Evolutionary conservation across 164 flowering plant genomes (phyloP).

Genomic region (Nymphaea colorata): DNA sequence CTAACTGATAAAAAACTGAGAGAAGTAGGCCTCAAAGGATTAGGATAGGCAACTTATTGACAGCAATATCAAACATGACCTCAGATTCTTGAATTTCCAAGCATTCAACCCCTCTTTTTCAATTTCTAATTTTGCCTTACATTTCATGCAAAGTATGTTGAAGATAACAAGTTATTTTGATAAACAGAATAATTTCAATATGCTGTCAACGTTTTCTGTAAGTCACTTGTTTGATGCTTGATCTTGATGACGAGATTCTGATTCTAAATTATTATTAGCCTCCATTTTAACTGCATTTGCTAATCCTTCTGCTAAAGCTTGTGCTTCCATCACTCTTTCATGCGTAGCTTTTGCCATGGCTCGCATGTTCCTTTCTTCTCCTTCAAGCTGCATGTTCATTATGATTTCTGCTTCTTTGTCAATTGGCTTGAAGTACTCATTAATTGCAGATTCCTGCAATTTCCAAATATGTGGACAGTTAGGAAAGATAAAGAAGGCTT

Average conservation of each 20-base stretch:
- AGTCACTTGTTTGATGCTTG: background rate
- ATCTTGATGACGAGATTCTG: background rate
- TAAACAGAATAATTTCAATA: background rate
- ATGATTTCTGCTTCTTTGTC: conserved; percentile 53
- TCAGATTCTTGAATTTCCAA: too few species aligned
- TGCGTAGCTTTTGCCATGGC: conserved; percentile 48
- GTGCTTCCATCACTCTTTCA: conserved; percentile 27
- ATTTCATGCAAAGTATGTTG: too few species aligned
- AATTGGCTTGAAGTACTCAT: conserved; percentile 65
- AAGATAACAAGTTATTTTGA: too few species aligned
- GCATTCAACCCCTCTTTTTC: too few species aligned
- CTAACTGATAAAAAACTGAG: too few species aligned
- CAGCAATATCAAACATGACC: too few species aligned
- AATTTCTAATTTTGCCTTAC: too few species aligned
- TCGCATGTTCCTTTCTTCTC: conserved; percentile 44
- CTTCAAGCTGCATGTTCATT: conserved; percentile 57
- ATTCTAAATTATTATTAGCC: background rate
- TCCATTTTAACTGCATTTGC: conserved; percentile 1
- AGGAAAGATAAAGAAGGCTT: background rate
- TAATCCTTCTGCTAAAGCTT: conserved; percentile 11
- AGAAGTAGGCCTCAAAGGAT: too few species aligned
- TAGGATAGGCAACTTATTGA: too few species aligned
- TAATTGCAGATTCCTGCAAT: conserved; percentile 63
- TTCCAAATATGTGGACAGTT: background rate
- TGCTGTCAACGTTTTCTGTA: background rate